These are phyloP conservation scores for Malus hybrid DNA, from an alignment of 331 rosid genomes.

Conservation along the genomic window DNA sequence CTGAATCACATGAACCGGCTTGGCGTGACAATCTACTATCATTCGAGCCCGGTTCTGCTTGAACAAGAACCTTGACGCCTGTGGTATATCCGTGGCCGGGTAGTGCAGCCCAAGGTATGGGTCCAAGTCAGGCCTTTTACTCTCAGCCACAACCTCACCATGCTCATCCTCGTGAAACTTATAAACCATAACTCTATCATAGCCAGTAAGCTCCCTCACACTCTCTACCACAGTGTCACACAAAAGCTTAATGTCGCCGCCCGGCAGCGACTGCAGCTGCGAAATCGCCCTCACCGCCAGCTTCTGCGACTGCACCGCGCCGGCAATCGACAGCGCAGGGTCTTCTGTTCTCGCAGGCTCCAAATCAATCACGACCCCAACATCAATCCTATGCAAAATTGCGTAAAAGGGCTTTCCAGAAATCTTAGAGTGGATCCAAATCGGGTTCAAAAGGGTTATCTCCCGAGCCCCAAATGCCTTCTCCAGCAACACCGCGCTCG, in stretches of 20 bases:
- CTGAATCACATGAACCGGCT: slow-evolving; percentile 61
- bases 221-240: slow-evolving; percentile 80
- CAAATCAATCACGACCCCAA: slow-evolving; percentile 83
- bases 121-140: slow-evolving; percentile 73
- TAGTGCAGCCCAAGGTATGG: slow-evolving; percentile 94
- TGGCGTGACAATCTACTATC: slow-evolving; percentile 86
- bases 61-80: slow-evolving; percentile 92
- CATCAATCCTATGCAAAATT: slow-evolving; percentile 75
- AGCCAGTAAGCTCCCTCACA: slow-evolving; percentile 73
- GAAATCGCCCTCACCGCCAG: slow-evolving; percentile 90
- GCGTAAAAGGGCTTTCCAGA: slow-evolving; percentile 85
- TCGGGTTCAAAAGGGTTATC: slow-evolving; percentile 71
- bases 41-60: slow-evolving; percentile 91
- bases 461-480: slow-evolving; percentile 81
- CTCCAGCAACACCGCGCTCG: slow-evolving; percentile 47
- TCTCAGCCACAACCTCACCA: slow-evolving; percentile 93
- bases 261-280: slow-evolving; percentile 73
- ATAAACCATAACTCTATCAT: slow-evolving; percentile 94
- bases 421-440: slow-evolving; percentile 75
- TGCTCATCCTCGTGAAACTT: slow-evolving; percentile 95
- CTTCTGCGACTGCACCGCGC: slow-evolving; percentile 95
- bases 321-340: slow-evolving; percentile 96
- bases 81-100: slow-evolving; percentile 93
- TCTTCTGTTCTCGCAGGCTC: slow-evolving; percentile 82
- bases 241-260: slow-evolving; percentile 62